These are phyloP conservation scores for Calycina herbarum DNA, from an alignment of 2,329 filamentous ascomycete species.

Conservation along the genomic window DNA sequence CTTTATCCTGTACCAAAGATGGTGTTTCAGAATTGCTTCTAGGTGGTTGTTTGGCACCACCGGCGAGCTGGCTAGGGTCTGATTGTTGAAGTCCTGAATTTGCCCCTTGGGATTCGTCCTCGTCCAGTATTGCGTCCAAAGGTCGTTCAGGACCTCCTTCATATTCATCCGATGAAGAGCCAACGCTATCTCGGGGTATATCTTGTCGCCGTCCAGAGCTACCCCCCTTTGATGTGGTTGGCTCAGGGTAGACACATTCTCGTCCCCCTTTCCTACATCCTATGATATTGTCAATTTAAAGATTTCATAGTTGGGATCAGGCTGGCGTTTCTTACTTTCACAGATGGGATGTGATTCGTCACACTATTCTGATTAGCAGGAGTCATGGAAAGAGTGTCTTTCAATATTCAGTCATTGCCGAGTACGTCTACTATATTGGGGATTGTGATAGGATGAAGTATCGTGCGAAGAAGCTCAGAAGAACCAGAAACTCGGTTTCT, in stretches of 20 bases:
- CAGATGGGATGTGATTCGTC: constrained; percentile 87
- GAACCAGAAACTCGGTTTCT: neutral
- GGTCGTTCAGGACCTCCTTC: constrained; percentile 47
- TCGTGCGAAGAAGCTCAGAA: neutral
- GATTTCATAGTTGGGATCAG: constrained; percentile 17
- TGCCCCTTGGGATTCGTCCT: constrained; percentile 45
- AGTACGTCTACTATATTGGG: neutral
- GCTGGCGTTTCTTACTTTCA: constrained; percentile 57
- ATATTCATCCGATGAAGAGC: constrained; percentile 54
- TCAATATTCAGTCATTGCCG: neutral
- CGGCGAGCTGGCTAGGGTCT: constrained; percentile 43
- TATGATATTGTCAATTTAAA: constrained; percentile 37
- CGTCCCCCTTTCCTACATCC: constrained; percentile 90
- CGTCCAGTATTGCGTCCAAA: constrained; percentile 56
- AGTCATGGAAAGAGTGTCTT: neutral
- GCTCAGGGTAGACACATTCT: constrained; percentile 86
- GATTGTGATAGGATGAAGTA: neutral
- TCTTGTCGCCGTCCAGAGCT: constrained; percentile 20
- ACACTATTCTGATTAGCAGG: constrained; percentile 59
- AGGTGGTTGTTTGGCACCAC: constrained; percentile 39
- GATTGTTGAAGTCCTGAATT: constrained; percentile 38
- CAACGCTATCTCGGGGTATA: constrained; percentile 41
- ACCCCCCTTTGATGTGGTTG: constrained; percentile 43
- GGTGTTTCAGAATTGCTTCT: constrained; percentile 54
- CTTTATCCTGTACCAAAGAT: constrained; percentile 52